Percentiles rank a stretch among this genome's conserved stretches.
Conservation (phyloP, 179 eudicot species). For the Drosera spatulata region DNA sequence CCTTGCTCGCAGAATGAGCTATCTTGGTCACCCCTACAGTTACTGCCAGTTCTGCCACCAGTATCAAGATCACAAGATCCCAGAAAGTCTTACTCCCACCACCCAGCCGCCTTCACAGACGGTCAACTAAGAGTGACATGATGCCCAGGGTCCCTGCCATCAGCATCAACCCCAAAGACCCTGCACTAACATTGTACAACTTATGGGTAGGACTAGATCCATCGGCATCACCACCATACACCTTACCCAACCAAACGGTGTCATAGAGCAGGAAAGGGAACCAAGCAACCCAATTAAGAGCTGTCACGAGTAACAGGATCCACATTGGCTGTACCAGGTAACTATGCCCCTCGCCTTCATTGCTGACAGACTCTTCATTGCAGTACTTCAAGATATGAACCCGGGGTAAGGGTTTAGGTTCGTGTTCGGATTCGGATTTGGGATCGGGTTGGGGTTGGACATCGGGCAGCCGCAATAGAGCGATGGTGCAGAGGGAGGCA, state of each 20-base stretch:
- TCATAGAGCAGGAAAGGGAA: slow-evolving; percentile 27
- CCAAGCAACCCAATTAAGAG: slow-evolving; percentile 32
- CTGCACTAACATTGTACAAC: slow-evolving; percentile 24
- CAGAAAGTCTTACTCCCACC: slow-evolving; percentile 24
- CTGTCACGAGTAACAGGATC: slow-evolving; percentile 20
- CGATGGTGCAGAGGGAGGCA: slow-evolving; percentile 7
- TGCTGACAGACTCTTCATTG: slow-evolving; percentile 3
- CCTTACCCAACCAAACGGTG: slow-evolving; percentile 42
- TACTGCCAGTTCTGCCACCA: slow-evolving; percentile 20
- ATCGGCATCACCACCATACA: slow-evolving; percentile 28
- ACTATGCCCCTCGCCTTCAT: slow-evolving; percentile 8
- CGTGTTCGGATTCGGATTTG: too few relatives aligned
- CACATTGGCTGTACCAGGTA: slow-evolving; percentile 27
- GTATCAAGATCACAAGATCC: slow-evolving; percentile 27
- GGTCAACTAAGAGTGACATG: slow-evolving; percentile 28
- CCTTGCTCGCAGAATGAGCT: slow-evolving; percentile 18
- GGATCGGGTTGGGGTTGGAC: too few relatives aligned
- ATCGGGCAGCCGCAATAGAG: slow-evolving; percentile 4
- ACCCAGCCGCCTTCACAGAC: slow-evolving; percentile 15
- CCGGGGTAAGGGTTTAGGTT: slow-evolving; percentile 1
- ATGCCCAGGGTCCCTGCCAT: slow-evolving; percentile 19
- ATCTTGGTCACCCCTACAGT: slow-evolving; percentile 25
- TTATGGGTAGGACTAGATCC: slow-evolving; percentile 3
- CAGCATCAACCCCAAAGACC: slow-evolving; percentile 29
- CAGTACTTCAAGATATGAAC: neutral